Evolutionary conservation across 2,329 filamentous ascomycete species (phyloP), one percentile per base, ranked within the genome.

Genomic region (Colletotrichum incanum): DNA sequence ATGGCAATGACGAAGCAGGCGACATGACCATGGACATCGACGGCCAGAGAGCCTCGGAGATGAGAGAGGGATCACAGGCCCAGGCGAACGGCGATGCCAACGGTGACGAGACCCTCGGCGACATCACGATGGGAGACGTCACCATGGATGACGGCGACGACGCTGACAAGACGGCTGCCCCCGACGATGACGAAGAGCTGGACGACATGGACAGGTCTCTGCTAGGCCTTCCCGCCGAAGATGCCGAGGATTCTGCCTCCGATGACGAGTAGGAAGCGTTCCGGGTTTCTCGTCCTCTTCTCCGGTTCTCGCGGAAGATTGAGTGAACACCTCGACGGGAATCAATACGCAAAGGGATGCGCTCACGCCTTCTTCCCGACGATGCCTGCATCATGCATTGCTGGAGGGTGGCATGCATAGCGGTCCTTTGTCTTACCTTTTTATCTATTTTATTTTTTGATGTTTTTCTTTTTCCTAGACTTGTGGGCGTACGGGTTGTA

Each of bases 81-180:
- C 76, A 76, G 67, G 23, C 67, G 20, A 82, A 83, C 41, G 81
- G 80, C 43, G 80, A 82, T 47, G 74, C 75, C 6, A 84, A 86
- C 39, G 86, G 84, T 18, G 84, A 67, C 34, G 55, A 49, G 43
- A 67, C 64, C 7, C 62, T 65, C 45, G 69, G 65, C 45, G 86
- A 89, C 50, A 86, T 86, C 28, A 69, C 65, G 28, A 39, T 72
- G 43, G 69, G 69, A 60, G 69, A 87, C 45, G 78, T 85, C 47
- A 81, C 81, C 56, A 83, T 90, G 71, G 88, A 89, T 66, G 88
- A 90, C 37, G 86, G 86, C 64, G 85, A 86, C 54, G 85, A 82
- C 37, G 80, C 64, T 3, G 77, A 76, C 52, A 71, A 75, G 67
- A 76, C 74, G 23, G 73, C 61, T 4, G 37, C 71, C 9, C 77